These are phyloP conservation scores for Hordeum pubiflorum DNA, from an alignment of 202 grass and related monocot species.

Conservation along the genomic window DNA sequence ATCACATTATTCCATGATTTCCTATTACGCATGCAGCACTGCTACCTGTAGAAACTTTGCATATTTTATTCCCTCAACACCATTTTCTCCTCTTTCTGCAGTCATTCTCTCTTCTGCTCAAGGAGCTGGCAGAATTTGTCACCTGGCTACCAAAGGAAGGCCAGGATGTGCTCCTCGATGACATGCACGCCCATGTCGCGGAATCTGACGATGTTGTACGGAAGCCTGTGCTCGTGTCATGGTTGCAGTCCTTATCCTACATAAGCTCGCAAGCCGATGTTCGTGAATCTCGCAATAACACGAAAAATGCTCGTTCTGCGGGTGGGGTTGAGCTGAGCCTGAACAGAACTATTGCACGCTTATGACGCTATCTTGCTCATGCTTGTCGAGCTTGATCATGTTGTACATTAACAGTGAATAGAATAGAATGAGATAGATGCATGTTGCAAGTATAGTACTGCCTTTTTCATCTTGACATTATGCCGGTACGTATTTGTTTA, in stretches of 20 bases:
- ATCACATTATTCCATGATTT: not conserved
- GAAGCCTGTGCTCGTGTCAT: conserved; percentile 77
- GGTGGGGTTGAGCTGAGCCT: conserved; percentile 14
- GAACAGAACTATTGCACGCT: conserved; percentile 32
- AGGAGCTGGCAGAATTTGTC: conserved; percentile 66
- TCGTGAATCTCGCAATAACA: not conserved
- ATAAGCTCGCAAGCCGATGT: conserved; percentile 44
- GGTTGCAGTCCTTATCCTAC: conserved; percentile 85
- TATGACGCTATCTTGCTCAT: conserved; percentile 2
- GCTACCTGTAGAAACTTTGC: not conserved
- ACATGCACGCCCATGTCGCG: conserved; percentile 66
- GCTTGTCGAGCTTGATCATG: not conserved
- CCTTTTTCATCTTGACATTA: not conserved
- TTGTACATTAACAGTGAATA: not conserved
- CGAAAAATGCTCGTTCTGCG: not conserved
- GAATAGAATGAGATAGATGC: not conserved
- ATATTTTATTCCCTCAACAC: not conserved
- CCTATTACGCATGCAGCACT: not conserved
- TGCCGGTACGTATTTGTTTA: too few species aligned
- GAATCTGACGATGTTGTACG: conserved; percentile 83
- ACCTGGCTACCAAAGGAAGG: conserved; percentile 61
- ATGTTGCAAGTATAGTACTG: not conserved
- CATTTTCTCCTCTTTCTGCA: not conserved
- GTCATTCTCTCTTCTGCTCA: conserved; percentile 76
- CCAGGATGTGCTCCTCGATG: conserved; percentile 66